Evolutionary conservation across 2,329 filamentous ascomycete species (phyloP).

Genomic region (Monascus ruber): DNA sequence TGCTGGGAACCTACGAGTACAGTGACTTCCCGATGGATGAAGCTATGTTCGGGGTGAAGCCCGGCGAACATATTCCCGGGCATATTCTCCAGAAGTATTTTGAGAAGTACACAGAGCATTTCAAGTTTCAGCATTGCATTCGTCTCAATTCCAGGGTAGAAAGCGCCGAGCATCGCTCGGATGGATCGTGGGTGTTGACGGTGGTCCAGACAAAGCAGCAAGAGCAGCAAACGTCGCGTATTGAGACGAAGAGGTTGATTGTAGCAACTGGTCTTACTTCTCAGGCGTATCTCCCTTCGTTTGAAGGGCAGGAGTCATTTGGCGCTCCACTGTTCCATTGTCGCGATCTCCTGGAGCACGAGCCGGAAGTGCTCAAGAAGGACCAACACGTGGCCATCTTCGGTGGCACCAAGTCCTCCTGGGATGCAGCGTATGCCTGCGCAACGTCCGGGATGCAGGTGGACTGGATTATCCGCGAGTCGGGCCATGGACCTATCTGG

Average conservation of each 20-base stretch:
- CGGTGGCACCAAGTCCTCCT: slow-evolving; percentile 53
- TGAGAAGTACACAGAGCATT: slow-evolving; percentile 43
- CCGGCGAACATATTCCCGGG: slow-evolving; percentile 50
- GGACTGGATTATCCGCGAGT: slow-evolving; percentile 31
- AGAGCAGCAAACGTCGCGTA: slow-evolving; percentile 2
- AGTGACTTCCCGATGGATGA: slow-evolving; percentile 60
- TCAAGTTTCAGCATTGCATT: slow-evolving; percentile 38
- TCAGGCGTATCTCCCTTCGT: slow-evolving; percentile 42
- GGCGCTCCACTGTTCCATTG: slow-evolving; percentile 46
- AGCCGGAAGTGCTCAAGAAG: slow-evolving; percentile 16
- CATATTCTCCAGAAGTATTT: slow-evolving; percentile 47
- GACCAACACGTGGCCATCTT: slow-evolving; percentile 37
- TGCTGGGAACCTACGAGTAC: slow-evolving; percentile 61
- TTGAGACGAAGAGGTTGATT: slow-evolving; percentile 41
- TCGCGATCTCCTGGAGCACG: slow-evolving; percentile 38
- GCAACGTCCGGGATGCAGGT: slow-evolving; percentile 41
- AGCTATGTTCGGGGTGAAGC: slow-evolving; percentile 37
- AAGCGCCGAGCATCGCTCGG: slow-evolving; percentile 31
- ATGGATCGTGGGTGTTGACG: slow-evolving; percentile 26
- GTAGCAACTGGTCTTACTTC: slow-evolving; percentile 53
- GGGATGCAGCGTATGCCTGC: slow-evolving; percentile 51
- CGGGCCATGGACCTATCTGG: slow-evolving; percentile 31
- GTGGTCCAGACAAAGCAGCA: slow-evolving; percentile 9
- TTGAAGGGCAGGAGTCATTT: slow-evolving; percentile 42
- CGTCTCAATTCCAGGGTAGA: slow-evolving; percentile 42